Evolutionary conservation across 2,329 filamentous ascomycete species (phyloP), one percentile per base, ranked within the genome.

Genomic region (Curvularia eragrostidis): DNA sequence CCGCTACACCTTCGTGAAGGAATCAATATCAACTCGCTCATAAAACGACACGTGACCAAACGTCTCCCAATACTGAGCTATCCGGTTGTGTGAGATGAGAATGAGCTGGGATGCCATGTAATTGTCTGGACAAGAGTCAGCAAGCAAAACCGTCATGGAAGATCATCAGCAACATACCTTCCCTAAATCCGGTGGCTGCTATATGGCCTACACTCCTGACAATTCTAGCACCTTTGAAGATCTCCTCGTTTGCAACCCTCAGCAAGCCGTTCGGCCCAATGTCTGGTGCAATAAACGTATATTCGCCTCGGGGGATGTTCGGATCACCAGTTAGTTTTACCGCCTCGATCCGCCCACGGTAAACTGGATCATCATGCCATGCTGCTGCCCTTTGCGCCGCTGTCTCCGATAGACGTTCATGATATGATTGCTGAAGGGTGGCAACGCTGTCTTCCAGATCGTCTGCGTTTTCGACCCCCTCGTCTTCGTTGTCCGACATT

Each of bases 301-400:
- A 87, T 75, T 97, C 90, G 8, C 93, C 94, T 8, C 93, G 84
- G 0, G 94, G 94, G 13, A 98, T 87, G 65, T 97, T 96, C 0
- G 89, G 87, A 70, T 99, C 94, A 0, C 94, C 94, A 0, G 94
- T 98, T 32, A 99, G 80, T 74, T 98, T 98, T 70, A 97, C 87
- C 0, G 90, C 94, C 74, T 93, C 88, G 3, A 98, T 76, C 1
- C 87, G 82, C 4, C 92, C 91, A 12, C 81, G 82, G 64, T 90
- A 87, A 1, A 86, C 79, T 13, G 53, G 56, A 5, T 72, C 64
- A 24, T 71, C 64, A 3, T 72, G 49, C 1, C 52, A 34, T 2
- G 15, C n/a, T 2, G 13, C 36, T 1, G 30, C 5, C 2, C 12
- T 15, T 5, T 58, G 21, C 2, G 43, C 13, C 9, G 43, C 3